Evolutionary conservation across 176 grass and related monocot genomes (phyloP), one percentile per base, ranked within the genome.

Genomic region (Eleusine coracana): DNA sequence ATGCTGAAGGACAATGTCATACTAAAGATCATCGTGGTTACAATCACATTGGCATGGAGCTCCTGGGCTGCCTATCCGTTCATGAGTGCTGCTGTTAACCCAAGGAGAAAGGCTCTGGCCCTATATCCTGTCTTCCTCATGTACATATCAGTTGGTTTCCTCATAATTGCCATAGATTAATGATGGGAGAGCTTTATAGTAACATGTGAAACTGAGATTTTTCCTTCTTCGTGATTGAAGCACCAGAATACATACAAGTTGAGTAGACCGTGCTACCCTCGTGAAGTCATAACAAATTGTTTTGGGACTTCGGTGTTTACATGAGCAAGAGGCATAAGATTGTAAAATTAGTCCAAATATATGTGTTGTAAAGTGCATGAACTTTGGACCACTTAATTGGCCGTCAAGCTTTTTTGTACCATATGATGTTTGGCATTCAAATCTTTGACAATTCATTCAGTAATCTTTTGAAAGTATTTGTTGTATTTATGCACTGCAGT

Each of bases 21-120:
- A 75, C 52, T 99, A 23, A 99, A 96, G 88, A 89, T 94, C 45
- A 66, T 96, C 0, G 91, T 99, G 14, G 97, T 99, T 76, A 84
- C 85, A 7, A 40, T 99, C 51, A 83, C 97, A 71, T 74, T 99
- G 78, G 87, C 93, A 31, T 99, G 97, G 97, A 99, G 97, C 80
- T 96, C 93, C 48, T 99, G 97, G 97, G 97, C 97, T 46, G 97
- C 97, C 3, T 99, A 99, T 86, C 97, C 97, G 2, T 99, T 99
- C 87, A 99, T 99, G 97, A 99, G 97, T 68, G 93, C 91, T 59
- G 97, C 97, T 29, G 93, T 99, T 59, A 94, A 92, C 84, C 93
- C 91, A 82, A 94, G 97, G 76, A 92, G 97, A 86, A 99, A 99
- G 75, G 97, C 93, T 80, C 81, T 99, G 77, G 93, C 97, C 46